Evolutionary conservation across 1,139 yeast genomes (phyloP), one percentile per base, ranked within the genome.

Genomic region (Tardiomyces digboiensis): DNA sequence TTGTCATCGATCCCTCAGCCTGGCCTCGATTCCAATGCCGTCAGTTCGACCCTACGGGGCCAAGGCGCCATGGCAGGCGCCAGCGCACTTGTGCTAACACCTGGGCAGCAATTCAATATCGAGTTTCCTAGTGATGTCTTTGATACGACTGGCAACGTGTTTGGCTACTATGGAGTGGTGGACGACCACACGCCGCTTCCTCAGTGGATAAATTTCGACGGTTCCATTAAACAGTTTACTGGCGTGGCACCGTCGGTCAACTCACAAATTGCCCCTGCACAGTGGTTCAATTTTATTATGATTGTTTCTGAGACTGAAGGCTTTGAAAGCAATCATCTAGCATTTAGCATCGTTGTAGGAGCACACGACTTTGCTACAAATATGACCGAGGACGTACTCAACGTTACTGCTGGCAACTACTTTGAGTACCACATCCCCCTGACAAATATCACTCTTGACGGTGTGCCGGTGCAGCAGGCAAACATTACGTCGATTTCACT

Each of bases 221-320:
- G 80, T 8, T 66, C 70, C 38, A 49, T 63, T 3, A 65, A 85
- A 50, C 73, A 83, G n/a, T 89, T 88, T 60, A 71, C 78, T 37
- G 99, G 99, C 37, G 80, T 81, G 1, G 91, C 95, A 0, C 99
- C 99, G 3, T 68, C 82, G 7, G 86, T 85, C 23, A 82, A 84
- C 52, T 84, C 96, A 2, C 72, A 75, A 12, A 80, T 85, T 54
- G 98, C 98, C 1, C 97, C 97, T 12, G 86, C 95, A 26, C 72
- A 78, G 54, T 68, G 71, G 42, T 91, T 79, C 59, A 75, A 77
- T n/a, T 78, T 93, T 50, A 71, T 78, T 43, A 72, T 89, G 52
- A 77, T 88, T 46, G 97, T 89, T 2, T 70, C 95, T 2, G 96
- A 89, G 57, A 76, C 78, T 56, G 65, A 66, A 22, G 96, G 94